phyloP scores from a whole-genome alignment of 495 filamentous ascomycete species.

The Penicillium cataractarum region DNA sequence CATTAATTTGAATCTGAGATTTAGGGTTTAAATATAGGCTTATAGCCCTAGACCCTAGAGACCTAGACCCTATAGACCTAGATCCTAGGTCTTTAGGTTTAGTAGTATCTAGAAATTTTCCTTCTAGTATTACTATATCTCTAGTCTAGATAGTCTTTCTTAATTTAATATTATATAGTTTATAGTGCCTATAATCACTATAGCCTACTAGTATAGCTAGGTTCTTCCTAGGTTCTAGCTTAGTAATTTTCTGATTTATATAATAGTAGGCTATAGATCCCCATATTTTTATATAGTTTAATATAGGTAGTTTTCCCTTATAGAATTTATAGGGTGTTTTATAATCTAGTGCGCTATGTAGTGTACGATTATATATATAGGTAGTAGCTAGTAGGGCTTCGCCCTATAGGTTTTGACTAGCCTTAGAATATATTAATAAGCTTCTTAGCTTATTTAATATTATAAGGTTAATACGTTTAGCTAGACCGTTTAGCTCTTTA shows the following conservation, averaged over 20 bases:
- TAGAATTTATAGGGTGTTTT: not conserved
- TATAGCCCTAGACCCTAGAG: no score
- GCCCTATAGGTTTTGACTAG: not conserved
- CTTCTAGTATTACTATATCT: not conserved
- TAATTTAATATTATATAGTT: not conserved
- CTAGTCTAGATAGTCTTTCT: not conserved
- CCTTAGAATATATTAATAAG: not conserved
- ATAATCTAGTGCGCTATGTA: not conserved
- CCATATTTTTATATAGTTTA: not conserved
- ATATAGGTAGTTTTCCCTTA: not conserved
- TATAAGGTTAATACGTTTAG: not conserved
- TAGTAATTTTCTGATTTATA: not conserved
- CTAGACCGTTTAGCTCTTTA: not conserved
- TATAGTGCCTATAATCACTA: not conserved
- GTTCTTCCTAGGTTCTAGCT: not conserved
- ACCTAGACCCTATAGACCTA: not conserved
- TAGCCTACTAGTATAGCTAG: conserved; percentile 4
- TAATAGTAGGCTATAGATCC: not conserved
- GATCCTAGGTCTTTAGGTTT: not conserved
- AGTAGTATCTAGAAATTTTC: not conserved
- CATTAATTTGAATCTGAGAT: not conserved
- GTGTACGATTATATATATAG: not conserved
- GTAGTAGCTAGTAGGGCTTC: not conserved
- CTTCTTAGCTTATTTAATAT: not conserved
- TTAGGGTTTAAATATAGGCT: no score